Conservation (phyloP, 148 eudicot species). For the Dysphania ambrosioides region DNA sequence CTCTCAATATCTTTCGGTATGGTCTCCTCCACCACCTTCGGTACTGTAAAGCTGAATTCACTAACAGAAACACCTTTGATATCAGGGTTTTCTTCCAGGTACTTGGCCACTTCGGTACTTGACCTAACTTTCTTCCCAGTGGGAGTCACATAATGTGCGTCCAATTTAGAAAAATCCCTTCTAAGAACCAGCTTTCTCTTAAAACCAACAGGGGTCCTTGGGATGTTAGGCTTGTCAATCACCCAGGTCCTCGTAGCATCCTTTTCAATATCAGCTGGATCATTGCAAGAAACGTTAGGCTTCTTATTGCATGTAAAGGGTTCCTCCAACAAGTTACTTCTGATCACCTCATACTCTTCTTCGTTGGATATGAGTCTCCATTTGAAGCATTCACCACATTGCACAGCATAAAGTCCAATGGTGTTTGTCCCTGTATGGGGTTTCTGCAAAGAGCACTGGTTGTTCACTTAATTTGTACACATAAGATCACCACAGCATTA, state of each 20-base stretch:
- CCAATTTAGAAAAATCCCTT: conserved; percentile 64
- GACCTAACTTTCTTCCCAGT: conserved; percentile 50
- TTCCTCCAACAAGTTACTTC: conserved; percentile 54
- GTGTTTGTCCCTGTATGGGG: conserved; percentile 27
- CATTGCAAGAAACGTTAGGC: conserved; percentile 47
- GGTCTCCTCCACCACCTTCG: conserved; percentile 63
- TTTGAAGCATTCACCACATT: conserved; percentile 68
- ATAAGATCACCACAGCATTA: too few relatives aligned
- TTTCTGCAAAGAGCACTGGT: conserved; percentile 27
- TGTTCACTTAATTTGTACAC: not conserved
- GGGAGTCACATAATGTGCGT: conserved; percentile 57
- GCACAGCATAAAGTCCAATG: conserved; percentile 51
- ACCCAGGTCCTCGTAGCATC: conserved; percentile 65
- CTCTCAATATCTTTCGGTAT: conserved; percentile 40
- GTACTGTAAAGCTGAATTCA: conserved; percentile 58
- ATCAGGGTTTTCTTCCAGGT: conserved; percentile 49
- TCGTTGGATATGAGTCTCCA: conserved; percentile 65
- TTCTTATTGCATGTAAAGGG: conserved; percentile 69
- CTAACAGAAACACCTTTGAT: conserved; percentile 32
- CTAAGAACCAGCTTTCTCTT: conserved; percentile 53
- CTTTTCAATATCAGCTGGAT: conserved; percentile 67
- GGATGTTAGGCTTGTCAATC: conserved; percentile 68
- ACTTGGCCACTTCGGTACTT: conserved; percentile 35
- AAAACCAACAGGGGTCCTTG: conserved; percentile 70
- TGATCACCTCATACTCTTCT: conserved; percentile 64